phyloP scores from a whole-genome alignment of 2,329 filamentous ascomycete species.

The Aaosphaeria arxii region DNA sequence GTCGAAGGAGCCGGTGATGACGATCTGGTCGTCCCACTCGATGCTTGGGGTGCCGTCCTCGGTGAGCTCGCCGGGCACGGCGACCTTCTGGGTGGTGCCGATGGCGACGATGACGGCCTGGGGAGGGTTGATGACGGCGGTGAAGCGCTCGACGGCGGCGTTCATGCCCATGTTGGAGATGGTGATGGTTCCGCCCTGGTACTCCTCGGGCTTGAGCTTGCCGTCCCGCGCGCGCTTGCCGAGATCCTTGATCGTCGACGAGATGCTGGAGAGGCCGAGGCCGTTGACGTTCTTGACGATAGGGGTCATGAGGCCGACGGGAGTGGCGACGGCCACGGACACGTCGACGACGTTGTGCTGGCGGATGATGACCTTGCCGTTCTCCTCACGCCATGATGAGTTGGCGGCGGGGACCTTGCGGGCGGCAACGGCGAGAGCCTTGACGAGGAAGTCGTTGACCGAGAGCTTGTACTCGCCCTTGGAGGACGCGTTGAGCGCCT shows the following conservation, averaged over 20 bases:
- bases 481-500: constrained; percentile 82
- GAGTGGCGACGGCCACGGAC: constrained; percentile 91
- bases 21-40: constrained; percentile 96
- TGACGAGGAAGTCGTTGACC: constrained; percentile 99
- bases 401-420: constrained; percentile 95
- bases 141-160: constrained; percentile 91
- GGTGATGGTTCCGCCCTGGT: constrained; percentile 97
- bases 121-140: constrained; percentile 97
- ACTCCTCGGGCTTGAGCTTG: constrained; percentile 99
- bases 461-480: constrained; percentile 98
- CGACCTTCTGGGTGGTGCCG: constrained; percentile 93
- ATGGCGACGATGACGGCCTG: constrained; percentile 95
- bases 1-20: constrained; percentile 93
- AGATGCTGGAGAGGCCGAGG: constrained; percentile 86
- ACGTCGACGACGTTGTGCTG: constrained; percentile 93
- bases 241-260: constrained; percentile 86
- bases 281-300: constrained; percentile 88
- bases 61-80: constrained; percentile 71
- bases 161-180: constrained; percentile 99
- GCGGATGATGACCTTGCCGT: constrained; percentile 76
- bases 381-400: constrained; percentile 82
- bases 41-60: constrained; percentile 73
- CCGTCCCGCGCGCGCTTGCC: constrained; percentile 93
- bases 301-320: constrained; percentile 91
- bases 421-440: constrained; percentile 84